phyloP scores from a whole-genome alignment of 2,329 filamentous ascomycete species.

The Colletotrichum orchidophilum region DNA sequence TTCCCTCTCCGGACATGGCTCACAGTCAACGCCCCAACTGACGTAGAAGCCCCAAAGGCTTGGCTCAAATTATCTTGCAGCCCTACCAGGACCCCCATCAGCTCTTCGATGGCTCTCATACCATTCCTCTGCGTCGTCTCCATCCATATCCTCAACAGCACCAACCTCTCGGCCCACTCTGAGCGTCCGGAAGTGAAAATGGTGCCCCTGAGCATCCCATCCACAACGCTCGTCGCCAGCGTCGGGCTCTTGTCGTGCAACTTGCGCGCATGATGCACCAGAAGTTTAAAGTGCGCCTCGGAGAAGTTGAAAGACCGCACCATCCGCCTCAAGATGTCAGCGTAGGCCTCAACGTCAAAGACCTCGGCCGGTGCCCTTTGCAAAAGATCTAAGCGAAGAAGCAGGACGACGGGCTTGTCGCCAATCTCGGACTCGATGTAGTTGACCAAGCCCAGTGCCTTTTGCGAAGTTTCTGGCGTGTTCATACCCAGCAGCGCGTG shows the following conservation, averaged over 20 bases:
- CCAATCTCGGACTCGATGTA: constrained; percentile 71
- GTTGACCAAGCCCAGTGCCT: constrained; percentile 66
- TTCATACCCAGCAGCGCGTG: constrained; percentile 61
- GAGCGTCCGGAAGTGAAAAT: constrained; percentile 57
- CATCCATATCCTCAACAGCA: constrained; percentile 76
- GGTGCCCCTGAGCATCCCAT: constrained; percentile 69
- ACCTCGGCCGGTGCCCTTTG: constrained; percentile 55
- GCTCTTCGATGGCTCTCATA: constrained; percentile 36
- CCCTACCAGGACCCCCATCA: constrained; percentile 38
- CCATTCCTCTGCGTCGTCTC: constrained; percentile 56
- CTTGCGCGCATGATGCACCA: constrained; percentile 75
- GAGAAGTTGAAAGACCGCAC: constrained; percentile 68
- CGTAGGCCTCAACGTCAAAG: constrained; percentile 60
- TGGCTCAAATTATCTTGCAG: constrained; percentile 56
- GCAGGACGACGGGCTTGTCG: constrained; percentile 70
- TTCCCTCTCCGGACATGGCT: constrained; percentile 37
- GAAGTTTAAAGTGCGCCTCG: constrained; percentile 69
- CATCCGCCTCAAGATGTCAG: constrained; percentile 67
- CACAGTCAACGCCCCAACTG: constrained; percentile 75
- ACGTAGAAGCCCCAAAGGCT: constrained; percentile 66
- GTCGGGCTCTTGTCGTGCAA: constrained; percentile 64
- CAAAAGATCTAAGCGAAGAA: constrained; percentile 76
- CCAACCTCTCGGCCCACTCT: constrained; percentile 74
- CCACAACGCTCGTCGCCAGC: constrained; percentile 62
- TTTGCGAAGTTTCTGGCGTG: constrained; percentile 53